Base-by-base conservation (phyloP, 371 early-diverging fungal genomes). In the Rhizomucor pusillus region DNA sequence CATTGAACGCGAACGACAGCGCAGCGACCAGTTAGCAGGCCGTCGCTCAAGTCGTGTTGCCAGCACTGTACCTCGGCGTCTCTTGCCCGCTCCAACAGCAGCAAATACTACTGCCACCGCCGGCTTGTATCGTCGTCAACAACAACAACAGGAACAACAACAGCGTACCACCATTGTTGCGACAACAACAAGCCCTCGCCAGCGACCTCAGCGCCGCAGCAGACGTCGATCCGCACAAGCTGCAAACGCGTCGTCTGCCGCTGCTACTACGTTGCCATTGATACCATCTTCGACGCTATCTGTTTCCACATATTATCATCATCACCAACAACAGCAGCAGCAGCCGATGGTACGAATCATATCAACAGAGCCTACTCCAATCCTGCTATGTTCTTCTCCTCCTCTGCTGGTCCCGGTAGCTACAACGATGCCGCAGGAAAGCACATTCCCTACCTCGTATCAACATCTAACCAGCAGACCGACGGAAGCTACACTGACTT, bases 171-270 rank as follows among this genome's bases (percentile, higher is more conserved):
- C 25, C 48, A 48, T 24, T 13, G 51, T 19, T 10, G 20, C 40
- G 44, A 18, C 18, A 49, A 0, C 33, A 55, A 41, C 62, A 48
- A 20, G 54, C 58, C 14, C 54, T 51, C 47, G 19, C 43, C 49
- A 35, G 12, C 20, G 37, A 16, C 7, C 5, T 19, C 6, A 41
- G 23, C 5, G 14, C n/a, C n/a, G n/a, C n/a, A n/a, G n/a, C n/a
- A n/a, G n/a, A n/a, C 16, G 24, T 2, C 41, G 18, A 12, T 22
- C 29, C 47, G 22, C 19, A 14, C 11, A 44, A 33, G 20, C 50
- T 23, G 40, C 5, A 29, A 29, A 29, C 29, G 29, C 29, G 29
- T 29, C 29, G 29, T 29, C 29, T 29, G 7, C 5, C 29, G 3
- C 29, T 29, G 7, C 29, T 29, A 29, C 29, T 29, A 29, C 7